Evolutionary conservation across 345 rosid species (phyloP), one percentile per base, ranked within the genome.

Genomic region (Laguncularia racemosa): DNA sequence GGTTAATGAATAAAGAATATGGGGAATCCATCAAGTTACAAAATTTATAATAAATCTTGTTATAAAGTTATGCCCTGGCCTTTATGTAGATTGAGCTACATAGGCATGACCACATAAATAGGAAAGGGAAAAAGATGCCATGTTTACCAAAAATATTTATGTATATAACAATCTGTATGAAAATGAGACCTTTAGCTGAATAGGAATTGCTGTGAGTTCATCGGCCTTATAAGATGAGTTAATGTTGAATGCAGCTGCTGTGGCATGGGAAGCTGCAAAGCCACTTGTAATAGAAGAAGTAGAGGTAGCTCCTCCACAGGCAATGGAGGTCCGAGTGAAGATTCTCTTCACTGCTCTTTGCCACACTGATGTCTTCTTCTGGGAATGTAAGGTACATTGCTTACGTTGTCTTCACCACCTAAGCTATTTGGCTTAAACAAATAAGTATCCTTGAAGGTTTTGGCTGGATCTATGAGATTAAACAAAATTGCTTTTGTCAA

Each of bases 251-350:
- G 65, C 26, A 75, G 83, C 81, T 55, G 81, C 81, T 6, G 76
- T 81, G 44, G 78, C 79, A 49, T 81, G 83, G 83, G 81, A 81
- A 61, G 78, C 86, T 8, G 81, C 81, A 51, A 81, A 81, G 70
- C 83, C 81, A 59, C 53, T 81, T 58, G 71, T 63, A 52, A 78
- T 81, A 0, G 75, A 78, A 48, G 70, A 78, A 59, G 81, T 77
- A 69, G 85, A 78, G 55, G 81, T 78, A 59, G 81, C 81, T 5
- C 79, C 83, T 11, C 86, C 81, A 2, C 83, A 78, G 50, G 63
- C 62, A 9, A 73, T 49, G 52, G 80, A 78, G 52, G 83, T 78
- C 33, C 80, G 83, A 0, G 4, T 78, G 44, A 78, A 67, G 61
- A 60, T 75, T 52, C 65, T 70, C 45, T 63, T 60, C 63, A 78